Evolutionary conservation across 2,329 filamentous ascomycete genomes (phyloP).

Genomic region (Didymella lethalis): DNA sequence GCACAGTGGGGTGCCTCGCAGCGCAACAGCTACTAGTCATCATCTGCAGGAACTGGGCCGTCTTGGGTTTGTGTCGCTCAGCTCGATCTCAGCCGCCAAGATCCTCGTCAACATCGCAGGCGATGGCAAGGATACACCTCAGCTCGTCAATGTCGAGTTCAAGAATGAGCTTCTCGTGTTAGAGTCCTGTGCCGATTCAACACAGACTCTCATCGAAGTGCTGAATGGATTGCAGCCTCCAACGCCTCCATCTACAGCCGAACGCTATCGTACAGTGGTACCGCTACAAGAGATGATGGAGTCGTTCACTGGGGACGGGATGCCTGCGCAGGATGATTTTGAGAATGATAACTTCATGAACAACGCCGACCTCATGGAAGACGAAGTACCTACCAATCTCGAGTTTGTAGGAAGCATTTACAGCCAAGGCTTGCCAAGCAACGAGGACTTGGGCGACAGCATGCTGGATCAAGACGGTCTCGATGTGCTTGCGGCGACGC

Average conservation of each 20-base stretch:
- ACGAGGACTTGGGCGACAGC: constrained; percentile 54
- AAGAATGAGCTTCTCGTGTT: constrained; percentile 86
- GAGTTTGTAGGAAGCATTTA: constrained; percentile 66
- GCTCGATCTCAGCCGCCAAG: constrained; percentile 83
- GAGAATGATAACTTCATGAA: constrained; percentile 56
- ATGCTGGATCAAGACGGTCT: constrained; percentile 53
- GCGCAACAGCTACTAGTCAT: constrained; percentile 40
- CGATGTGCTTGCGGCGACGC: constrained; percentile 45
- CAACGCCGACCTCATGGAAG: constrained; percentile 50
- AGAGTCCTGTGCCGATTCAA: constrained; percentile 96
- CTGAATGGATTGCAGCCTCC: constrained; percentile 84
- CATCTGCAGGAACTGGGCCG: constrained; percentile 62
- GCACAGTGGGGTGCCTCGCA: constrained; percentile 19
- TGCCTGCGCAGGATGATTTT: constrained; percentile 67
- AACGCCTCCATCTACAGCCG: constrained; percentile 78
- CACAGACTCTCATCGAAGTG: constrained; percentile 84
- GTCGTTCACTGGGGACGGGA: constrained; percentile 87
- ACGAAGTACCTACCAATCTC: constrained; percentile 51
- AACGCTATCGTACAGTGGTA: constrained; percentile 87
- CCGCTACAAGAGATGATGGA: constrained; percentile 88
- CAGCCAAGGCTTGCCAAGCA: constrained; percentile 53
- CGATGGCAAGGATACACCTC: constrained; percentile 65
- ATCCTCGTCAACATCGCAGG: constrained; percentile 68
- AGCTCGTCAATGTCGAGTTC: constrained; percentile 79
- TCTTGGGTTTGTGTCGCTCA: constrained; percentile 84